Base-by-base conservation (phyloP, 169 alveolate species). In the Eimeria sp. region DNA sequence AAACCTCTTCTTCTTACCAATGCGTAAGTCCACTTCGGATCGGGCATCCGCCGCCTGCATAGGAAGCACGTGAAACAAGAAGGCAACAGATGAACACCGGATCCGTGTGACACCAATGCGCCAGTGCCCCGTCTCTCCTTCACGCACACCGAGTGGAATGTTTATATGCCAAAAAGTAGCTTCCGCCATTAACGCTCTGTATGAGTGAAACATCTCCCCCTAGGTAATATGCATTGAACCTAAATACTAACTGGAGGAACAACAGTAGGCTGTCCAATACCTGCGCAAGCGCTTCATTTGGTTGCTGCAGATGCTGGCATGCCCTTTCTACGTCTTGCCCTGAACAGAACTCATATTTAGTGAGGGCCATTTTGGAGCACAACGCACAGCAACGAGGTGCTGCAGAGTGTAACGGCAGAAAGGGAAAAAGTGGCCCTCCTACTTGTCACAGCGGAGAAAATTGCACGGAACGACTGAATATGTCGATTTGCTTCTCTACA, bases 1-100 rank as follows among this genome's bases (percentile, higher is more conserved):
- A 16, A 40, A 45, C 49, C 54, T 18, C 57, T 11, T 45, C 11
- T 14, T 22, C 94, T 76, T 49, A 96, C 99, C 99, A 11, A 99
- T 98, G 95, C 99, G 98, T 72, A 99, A 97, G 95, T 99, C 99
- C 5, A 99, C 97, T 95, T 99, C 99, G 87, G 98, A 96, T 86
- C 99, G 98, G 7, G 99, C 99, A 88, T 98, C 98, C 4, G 99
- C 99, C 5, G 99, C 99, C 96, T 95, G 94, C 57, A 40, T 16
- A 45, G 27, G 22, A 57, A 73, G 63, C 34, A 63, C 25, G 47
- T 22, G 43, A 20, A 40, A 75, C 86, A 70, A 70, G 80, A 4
- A 11, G 51, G 80, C 47, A 70, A 25, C 14, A 70, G n/a, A 11
- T 70, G 80, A 30, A 70, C n/a, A 18, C 80, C 0, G 9, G 49